phyloP scores from a whole-genome alignment of 179 eudicot species.

The Beta corolliflora region DNA sequence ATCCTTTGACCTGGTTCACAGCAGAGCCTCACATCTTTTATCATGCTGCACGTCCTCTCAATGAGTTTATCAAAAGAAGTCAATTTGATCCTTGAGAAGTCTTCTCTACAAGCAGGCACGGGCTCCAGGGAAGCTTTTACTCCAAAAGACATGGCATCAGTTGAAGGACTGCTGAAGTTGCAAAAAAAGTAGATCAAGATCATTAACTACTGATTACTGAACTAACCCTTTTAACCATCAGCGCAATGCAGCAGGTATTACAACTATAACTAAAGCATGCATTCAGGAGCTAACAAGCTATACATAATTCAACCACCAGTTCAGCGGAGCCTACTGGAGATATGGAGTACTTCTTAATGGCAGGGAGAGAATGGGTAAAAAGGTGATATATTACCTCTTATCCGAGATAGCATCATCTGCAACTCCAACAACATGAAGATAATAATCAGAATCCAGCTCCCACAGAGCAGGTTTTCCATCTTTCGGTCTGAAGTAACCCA shows the following conservation, averaged over 20 bases:
- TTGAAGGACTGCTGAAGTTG: slow-evolving; percentile 38
- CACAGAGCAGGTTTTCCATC: slow-evolving; percentile 98
- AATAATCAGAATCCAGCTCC: slow-evolving; percentile 99
- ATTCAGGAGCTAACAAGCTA: background rate
- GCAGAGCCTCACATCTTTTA: slow-evolving; percentile 79
- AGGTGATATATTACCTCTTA: slow-evolving; percentile 19
- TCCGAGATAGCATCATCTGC: slow-evolving; percentile 58
- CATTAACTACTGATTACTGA: background rate
- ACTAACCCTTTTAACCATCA: background rate
- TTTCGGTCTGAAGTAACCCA: slow-evolving; percentile 95
- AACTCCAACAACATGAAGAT: slow-evolving; percentile 90
- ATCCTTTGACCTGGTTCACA: slow-evolving; percentile 71
- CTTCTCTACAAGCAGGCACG: slow-evolving; percentile 87
- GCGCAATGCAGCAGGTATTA: background rate
- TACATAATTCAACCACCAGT: background rate
- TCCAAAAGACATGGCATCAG: slow-evolving; percentile 45
- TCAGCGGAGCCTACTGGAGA: background rate
- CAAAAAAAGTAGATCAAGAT: slow-evolving; percentile 15
- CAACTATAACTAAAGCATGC: background rate
- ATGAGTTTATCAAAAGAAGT: slow-evolving; percentile 88
- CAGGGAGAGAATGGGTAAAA: slow-evolving; percentile 6
- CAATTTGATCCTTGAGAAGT: slow-evolving; percentile 75
- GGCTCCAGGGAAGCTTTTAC: slow-evolving; percentile 60
- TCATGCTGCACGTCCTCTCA: slow-evolving; percentile 81
- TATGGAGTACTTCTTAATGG: background rate